These are phyloP conservation scores for Dispira parvispora DNA, from an alignment of 192 early-diverging fungal species.

Conservation along the genomic window DNA sequence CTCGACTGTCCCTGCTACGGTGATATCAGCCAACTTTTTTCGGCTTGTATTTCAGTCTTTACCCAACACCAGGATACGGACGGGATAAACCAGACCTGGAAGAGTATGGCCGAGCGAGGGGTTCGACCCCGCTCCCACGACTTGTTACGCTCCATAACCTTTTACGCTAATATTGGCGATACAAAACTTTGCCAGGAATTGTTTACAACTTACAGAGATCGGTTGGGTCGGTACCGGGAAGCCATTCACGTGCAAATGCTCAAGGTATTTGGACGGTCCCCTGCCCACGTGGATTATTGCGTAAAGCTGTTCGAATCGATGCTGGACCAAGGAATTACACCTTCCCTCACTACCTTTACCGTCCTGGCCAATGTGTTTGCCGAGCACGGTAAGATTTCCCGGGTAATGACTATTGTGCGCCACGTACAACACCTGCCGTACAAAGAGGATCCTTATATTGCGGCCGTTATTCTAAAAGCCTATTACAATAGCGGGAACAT, in stretches of 20 bases:
- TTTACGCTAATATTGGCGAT: no score
- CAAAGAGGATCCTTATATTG: background rate
- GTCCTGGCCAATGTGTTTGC: conserved; percentile 5
- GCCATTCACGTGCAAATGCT: background rate
- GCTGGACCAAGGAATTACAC: background rate
- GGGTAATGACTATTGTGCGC: background rate
- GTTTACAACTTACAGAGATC: no score
- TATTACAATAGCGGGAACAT: background rate
- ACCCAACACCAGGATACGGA: no score
- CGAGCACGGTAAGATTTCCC: background rate
- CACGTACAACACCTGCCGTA: background rate
- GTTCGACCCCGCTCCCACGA: no score
- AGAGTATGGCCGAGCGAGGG: no score
- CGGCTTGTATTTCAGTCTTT: no score
- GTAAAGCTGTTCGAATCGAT: background rate
- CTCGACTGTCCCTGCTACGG: no score
- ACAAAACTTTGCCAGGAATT: no score
- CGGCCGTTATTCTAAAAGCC: background rate
- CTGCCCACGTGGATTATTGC: background rate
- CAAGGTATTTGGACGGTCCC: background rate
- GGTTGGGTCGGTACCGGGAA: background rate
- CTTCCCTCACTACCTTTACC: background rate
- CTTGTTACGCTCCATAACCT: no score
- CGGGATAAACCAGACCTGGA: no score
- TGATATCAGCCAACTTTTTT: no score